phyloP scores from a whole-genome alignment of 2,329 filamentous ascomycete genomes.

The Venturia nashicola region DNA sequence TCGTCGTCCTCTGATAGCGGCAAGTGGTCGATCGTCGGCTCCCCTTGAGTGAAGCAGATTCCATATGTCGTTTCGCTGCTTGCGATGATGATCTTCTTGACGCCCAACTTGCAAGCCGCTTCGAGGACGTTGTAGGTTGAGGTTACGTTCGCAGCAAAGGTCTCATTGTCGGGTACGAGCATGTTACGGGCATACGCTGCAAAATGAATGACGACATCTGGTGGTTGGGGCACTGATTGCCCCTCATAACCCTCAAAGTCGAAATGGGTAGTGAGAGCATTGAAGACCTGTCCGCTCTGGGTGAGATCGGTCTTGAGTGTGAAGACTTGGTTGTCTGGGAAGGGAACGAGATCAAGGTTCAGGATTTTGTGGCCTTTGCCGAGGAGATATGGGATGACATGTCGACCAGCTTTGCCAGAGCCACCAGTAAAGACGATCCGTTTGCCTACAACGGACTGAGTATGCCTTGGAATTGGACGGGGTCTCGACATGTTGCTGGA shows the following conservation, averaged over 20 bases:
- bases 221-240: constrained; percentile 29
- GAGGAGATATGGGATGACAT: constrained; percentile 41
- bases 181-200: constrained; percentile 47
- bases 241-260: constrained; percentile 37
- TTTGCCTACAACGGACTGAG: constrained; percentile 14
- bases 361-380: constrained; percentile 39
- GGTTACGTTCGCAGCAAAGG: constrained; percentile 42
- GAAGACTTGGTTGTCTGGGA: constrained; percentile 35
- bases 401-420: constrained; percentile 42
- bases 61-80: constrained; percentile 49
- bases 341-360: constrained; percentile 41
- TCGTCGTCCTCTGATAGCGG: constrained; percentile 48
- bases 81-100: constrained; percentile 50
- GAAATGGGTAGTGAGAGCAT: constrained; percentile 45
- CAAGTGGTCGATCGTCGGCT: constrained; percentile 43
- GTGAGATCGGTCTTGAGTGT: constrained; percentile 45
- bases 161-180: constrained; percentile 49
- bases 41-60: constrained; percentile 48
- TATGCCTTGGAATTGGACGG: not conserved
- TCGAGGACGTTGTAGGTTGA: constrained; percentile 52
- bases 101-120: constrained; percentile 47
- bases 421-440: constrained; percentile 43
- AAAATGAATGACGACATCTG: constrained; percentile 52
- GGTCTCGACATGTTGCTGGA: not conserved
- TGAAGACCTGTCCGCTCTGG: constrained; percentile 43